These are phyloP conservation scores for Musa balbisiana DNA, from an alignment of 202 grass and related monocot genomes.

Conservation along the genomic window DNA sequence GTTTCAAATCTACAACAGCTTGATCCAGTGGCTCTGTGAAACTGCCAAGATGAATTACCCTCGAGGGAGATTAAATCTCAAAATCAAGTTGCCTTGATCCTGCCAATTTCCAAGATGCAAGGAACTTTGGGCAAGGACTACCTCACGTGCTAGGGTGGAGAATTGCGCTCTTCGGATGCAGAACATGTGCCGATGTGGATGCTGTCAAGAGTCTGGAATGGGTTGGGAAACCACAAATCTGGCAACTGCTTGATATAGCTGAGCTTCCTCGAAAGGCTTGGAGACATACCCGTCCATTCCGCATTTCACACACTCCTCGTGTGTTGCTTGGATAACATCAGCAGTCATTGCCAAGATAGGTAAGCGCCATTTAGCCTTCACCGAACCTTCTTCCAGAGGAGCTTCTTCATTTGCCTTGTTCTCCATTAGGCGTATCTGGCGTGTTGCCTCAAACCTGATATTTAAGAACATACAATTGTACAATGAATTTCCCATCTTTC, in stretches of 20 bases:
- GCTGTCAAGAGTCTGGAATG: constrained; percentile 4
- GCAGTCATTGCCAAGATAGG: constrained; percentile 93
- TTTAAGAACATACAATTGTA: background rate
- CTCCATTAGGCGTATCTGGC: constrained; percentile 73
- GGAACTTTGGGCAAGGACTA: background rate
- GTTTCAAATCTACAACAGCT: background rate
- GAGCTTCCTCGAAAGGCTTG: constrained; percentile 92
- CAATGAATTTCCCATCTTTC: background rate
- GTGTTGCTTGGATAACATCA: constrained; percentile 88
- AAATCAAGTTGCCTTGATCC: background rate
- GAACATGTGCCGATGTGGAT: background rate
- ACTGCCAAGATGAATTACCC: background rate
- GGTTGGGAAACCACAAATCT: constrained; percentile 54
- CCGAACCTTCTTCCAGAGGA: constrained; percentile 17
- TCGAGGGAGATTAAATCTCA: background rate
- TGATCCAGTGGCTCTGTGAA: background rate
- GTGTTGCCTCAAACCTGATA: constrained; percentile 75
- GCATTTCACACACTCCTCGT: constrained; percentile 72
- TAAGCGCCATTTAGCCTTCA: constrained; percentile 35
- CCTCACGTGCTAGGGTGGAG: background rate
- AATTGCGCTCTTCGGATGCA: background rate
- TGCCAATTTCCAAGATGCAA: background rate
- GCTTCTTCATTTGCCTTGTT: constrained; percentile 38
- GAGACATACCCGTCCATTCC: constrained; percentile 97
- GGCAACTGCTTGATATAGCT: constrained; percentile 68